These are phyloP conservation scores for Sphagnum fallax DNA, from an alignment of 228 moss, liverwort and hornwort species.

Conservation along the genomic window DNA sequence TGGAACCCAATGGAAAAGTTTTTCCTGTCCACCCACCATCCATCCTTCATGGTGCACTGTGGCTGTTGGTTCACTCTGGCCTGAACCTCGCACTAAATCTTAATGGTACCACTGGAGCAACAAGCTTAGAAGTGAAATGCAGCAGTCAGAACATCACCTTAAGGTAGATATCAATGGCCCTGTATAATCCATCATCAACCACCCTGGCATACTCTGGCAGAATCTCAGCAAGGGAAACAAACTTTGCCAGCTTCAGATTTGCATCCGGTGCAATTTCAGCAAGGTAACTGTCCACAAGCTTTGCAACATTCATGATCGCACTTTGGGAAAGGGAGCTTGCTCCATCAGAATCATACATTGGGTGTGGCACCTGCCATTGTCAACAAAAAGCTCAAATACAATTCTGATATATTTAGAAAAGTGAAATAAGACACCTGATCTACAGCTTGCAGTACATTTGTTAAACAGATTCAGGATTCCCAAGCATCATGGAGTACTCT, in stretches of 20 bases:
- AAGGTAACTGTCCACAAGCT: conserved; percentile 63
- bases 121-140: background rate
- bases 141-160: conserved; percentile 26
- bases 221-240: conserved; percentile 52
- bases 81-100: background rate
- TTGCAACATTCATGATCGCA: conserved; percentile 67
- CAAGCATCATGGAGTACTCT: no score
- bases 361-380: conserved; percentile 35
- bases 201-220: conserved; percentile 65
- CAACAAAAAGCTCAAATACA: no score
- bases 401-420: no score
- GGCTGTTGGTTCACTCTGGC: no score
- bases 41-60: no score
- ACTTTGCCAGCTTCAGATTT: conserved; percentile 63
- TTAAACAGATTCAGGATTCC: no score
- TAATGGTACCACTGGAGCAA: background rate
- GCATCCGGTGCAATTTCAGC: conserved; percentile 72
- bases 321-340: conserved; percentile 63
- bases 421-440: no score
- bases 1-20: no score
- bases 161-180: conserved; percentile 64
- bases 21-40: no score
- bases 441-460: no score
- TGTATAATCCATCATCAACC: conserved; percentile 67
- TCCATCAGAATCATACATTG: conserved; percentile 57